These are phyloP conservation scores for Eucalyptus victrix DNA, from an alignment of 345 rosid genomes.

Conservation along the genomic window DNA sequence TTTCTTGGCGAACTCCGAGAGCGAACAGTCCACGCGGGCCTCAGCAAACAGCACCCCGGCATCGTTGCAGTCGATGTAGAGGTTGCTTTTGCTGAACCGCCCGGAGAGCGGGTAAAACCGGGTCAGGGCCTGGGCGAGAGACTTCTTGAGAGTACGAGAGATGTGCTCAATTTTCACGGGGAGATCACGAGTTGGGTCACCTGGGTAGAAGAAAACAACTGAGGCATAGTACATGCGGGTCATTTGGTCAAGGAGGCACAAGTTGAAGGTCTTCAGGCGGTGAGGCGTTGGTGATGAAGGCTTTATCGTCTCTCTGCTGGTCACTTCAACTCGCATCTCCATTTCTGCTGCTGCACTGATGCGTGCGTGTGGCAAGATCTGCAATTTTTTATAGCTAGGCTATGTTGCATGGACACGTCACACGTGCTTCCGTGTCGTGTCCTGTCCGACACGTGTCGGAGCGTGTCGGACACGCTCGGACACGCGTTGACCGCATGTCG, in stretches of 20 bases:
- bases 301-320: not conserved
- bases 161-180: not conserved
- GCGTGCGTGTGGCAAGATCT: not conserved
- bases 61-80: not conserved
- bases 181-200: not conserved
- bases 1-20: not conserved
- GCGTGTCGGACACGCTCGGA: too few relatives aligned
- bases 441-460: too few relatives aligned
- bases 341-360: not conserved
- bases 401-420: too few relatives aligned
- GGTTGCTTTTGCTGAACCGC: not conserved
- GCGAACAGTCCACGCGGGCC: not conserved
- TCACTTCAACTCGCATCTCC: not conserved
- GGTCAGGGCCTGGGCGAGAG: not conserved
- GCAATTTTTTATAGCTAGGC: not conserved
- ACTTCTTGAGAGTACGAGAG: not conserved
- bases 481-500: too few relatives aligned
- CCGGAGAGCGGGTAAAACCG: not conserved
- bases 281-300: not conserved
- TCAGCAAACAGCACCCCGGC: not conserved
- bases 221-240: not conserved
- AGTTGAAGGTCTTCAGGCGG: not conserved
- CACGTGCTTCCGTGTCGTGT: too few relatives aligned
- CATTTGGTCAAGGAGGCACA: not conserved
- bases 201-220: not conserved